phyloP scores from a whole-genome alignment of 2,329 filamentous ascomycete genomes.

The Xylariomycetidae sp. region DNA sequence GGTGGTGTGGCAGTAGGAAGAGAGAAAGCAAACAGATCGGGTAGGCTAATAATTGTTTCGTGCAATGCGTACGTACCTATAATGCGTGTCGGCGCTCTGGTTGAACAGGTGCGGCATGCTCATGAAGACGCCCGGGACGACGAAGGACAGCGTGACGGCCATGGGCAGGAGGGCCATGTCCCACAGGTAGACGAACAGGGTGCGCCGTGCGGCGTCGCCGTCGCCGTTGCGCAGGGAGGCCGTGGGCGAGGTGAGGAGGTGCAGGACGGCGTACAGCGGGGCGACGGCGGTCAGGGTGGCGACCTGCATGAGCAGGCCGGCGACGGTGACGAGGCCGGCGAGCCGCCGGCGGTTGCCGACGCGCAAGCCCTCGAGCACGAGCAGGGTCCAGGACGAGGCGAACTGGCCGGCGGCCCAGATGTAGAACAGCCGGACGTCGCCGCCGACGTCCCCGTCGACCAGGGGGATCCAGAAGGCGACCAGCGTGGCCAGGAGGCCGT shows the following conservation, averaged over 20 bases:
- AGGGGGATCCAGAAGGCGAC: constrained; percentile 20
- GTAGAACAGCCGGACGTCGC: constrained; percentile 17
- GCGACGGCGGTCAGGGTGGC: constrained; percentile 20
- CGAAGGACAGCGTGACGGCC: constrained; percentile 20
- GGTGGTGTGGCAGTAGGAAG: no score
- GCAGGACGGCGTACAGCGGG: constrained; percentile 23
- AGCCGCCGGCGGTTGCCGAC: constrained; percentile 20
- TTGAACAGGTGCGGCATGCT: constrained; percentile 17
- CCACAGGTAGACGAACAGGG: constrained; percentile 25
- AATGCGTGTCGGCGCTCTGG: constrained; percentile 20
- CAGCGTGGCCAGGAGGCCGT: constrained; percentile 21
- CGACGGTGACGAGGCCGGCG: constrained; percentile 16
- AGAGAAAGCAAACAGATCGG: no score
- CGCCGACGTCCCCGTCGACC: constrained; percentile 20
- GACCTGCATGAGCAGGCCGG: constrained; percentile 21
- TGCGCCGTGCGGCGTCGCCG: constrained; percentile 14
- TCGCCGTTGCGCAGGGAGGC: constrained; percentile 16
- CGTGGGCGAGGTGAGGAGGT: constrained; percentile 25
- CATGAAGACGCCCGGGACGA: constrained; percentile 24
- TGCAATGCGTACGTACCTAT: no score
- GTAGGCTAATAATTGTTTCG: no score
- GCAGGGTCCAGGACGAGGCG: constrained; percentile 20
- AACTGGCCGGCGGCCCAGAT: constrained; percentile 25
- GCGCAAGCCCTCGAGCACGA: constrained; percentile 25
- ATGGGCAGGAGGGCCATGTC: constrained; percentile 25